phyloP scores from a whole-genome alignment of 306 rosid species.

The Cyamopsis tetragonoloba region DNA sequence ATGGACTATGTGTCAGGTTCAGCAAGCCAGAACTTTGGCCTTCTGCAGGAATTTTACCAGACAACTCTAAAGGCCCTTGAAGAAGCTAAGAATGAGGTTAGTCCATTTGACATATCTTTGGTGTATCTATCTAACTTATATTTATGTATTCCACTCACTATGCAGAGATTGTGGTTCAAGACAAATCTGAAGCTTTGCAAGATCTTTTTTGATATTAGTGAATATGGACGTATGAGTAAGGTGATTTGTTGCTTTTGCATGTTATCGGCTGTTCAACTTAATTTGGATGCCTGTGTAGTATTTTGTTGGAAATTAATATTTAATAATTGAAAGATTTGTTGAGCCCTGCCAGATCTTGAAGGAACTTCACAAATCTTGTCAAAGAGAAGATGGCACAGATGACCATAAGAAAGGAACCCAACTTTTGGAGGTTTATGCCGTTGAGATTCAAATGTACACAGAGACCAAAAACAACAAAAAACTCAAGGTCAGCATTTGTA shows the following conservation, averaged over 20 bases:
- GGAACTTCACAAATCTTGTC: conserved; percentile 92
- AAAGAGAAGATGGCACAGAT: conserved; percentile 94
- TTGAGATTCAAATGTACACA: conserved; percentile 96
- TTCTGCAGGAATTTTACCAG: conserved; percentile 92
- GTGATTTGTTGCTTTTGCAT: conserved; percentile 29
- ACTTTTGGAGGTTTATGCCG: conserved; percentile 91
- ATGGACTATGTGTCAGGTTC: conserved; percentile 99
- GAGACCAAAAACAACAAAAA: conserved; percentile 97
- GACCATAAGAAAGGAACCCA: conserved; percentile 99
- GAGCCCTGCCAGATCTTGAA: conserved; percentile 64
- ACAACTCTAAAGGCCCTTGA: conserved; percentile 93
- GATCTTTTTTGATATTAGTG: conserved; percentile 97
- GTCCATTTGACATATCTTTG: conserved; percentile 20
- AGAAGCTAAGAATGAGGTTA: conserved; percentile 97
- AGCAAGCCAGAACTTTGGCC: conserved; percentile 89
- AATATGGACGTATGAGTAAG: conserved; percentile 98
- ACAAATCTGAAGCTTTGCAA: conserved; percentile 98
- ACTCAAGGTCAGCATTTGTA: conserved; percentile 68
- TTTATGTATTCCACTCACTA: conserved; percentile 13
- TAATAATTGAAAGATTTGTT: conserved; percentile 22
- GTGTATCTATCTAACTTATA: not conserved
- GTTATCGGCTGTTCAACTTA: not conserved
- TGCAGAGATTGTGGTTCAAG: conserved; percentile 97
- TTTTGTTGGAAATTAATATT: conserved; percentile 1
- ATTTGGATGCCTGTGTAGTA: not conserved